phyloP scores from a whole-genome alignment of 2,329 filamentous ascomycete genomes.

The Aspergillus sp. region DNA sequence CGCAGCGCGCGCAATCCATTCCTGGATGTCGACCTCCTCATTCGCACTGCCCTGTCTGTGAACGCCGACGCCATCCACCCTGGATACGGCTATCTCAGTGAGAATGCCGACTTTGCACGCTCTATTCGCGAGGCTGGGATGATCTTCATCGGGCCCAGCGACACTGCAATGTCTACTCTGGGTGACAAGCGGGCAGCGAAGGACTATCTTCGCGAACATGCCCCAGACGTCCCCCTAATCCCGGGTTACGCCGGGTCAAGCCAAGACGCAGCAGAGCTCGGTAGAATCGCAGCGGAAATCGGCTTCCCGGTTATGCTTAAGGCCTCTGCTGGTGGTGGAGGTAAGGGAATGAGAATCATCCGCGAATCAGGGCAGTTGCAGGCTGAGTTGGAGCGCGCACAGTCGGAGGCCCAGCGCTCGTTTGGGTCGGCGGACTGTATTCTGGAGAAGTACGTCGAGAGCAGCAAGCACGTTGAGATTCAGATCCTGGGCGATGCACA shows the following conservation, averaged over 20 bases:
- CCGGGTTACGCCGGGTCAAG: slow-evolving; percentile 17
- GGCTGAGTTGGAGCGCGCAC: slow-evolving; percentile 38
- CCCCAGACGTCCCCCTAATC: neutral
- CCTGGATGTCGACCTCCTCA: slow-evolving; percentile 30
- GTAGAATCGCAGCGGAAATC: slow-evolving; percentile 23
- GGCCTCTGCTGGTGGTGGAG: slow-evolving; percentile 50
- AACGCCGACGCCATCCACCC: slow-evolving; percentile 33
- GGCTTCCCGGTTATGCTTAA: slow-evolving; percentile 49
- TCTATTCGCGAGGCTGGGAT: slow-evolving; percentile 28
- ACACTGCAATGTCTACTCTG: slow-evolving; percentile 30
- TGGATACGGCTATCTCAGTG: slow-evolving; percentile 38
- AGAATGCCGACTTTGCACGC: slow-evolving; percentile 34
- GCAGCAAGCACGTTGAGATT: slow-evolving; percentile 71
- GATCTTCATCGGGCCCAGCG: slow-evolving; percentile 34
- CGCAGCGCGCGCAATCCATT: slow-evolving; percentile 18
- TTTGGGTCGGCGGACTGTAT: slow-evolving; percentile 46
- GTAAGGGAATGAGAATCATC: slow-evolving; percentile 45
- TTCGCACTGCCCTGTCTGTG: slow-evolving; percentile 25
- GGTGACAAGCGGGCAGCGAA: slow-evolving; percentile 28
- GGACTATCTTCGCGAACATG: neutral
- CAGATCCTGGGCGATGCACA: slow-evolving; percentile 84
- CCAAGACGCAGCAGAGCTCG: slow-evolving; percentile 22
- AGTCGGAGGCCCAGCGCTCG: slow-evolving; percentile 40
- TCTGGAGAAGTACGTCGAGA: slow-evolving; percentile 45
- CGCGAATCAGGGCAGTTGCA: slow-evolving; percentile 30